These are phyloP conservation scores for Anastatica hierochuntica DNA, from an alignment of 345 rosid species.

Conservation along the genomic window DNA sequence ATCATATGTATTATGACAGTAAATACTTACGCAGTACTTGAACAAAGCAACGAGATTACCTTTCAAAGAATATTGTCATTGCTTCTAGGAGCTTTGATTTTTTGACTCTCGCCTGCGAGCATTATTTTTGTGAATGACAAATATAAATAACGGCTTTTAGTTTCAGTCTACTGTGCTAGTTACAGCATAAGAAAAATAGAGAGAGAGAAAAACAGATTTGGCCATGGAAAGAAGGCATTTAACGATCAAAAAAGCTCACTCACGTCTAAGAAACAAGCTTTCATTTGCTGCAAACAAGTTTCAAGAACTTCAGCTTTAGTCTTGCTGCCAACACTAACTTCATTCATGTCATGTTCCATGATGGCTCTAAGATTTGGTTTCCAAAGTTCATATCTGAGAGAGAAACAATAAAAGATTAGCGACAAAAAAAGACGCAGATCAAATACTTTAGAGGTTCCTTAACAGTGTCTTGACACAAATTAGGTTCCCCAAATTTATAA, in stretches of 20 bases:
- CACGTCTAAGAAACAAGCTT: conserved; percentile 94
- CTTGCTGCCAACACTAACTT: conserved; percentile 78
- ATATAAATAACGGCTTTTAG: background rate
- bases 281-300: conserved; percentile 91
- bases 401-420: conserved; percentile 12
- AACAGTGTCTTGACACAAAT: no score
- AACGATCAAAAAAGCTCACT: conserved; percentile 30
- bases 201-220: background rate
- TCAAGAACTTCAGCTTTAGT: conserved; percentile 76
- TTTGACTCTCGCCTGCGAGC: conserved; percentile 62
- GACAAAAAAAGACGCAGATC: conserved; percentile 9
- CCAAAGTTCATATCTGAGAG: conserved; percentile 97
- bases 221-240: no score
- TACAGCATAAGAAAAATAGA: background rate
- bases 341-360: conserved; percentile 94
- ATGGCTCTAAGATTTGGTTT: conserved; percentile 91
- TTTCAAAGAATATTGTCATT: conserved; percentile 84
- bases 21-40: background rate
- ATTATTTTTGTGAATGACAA: conserved; percentile 3
- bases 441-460: no score
- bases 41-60: conserved; percentile 34
- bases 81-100: conserved; percentile 77
- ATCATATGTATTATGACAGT: conserved; percentile 7
- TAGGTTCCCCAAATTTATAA: background rate
- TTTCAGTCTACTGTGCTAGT: conserved; percentile 3